Evolutionary conservation across 345 rosid genomes (phyloP), one percentile per base, ranked within the genome.

Genomic region (Salix dunnii): DNA sequence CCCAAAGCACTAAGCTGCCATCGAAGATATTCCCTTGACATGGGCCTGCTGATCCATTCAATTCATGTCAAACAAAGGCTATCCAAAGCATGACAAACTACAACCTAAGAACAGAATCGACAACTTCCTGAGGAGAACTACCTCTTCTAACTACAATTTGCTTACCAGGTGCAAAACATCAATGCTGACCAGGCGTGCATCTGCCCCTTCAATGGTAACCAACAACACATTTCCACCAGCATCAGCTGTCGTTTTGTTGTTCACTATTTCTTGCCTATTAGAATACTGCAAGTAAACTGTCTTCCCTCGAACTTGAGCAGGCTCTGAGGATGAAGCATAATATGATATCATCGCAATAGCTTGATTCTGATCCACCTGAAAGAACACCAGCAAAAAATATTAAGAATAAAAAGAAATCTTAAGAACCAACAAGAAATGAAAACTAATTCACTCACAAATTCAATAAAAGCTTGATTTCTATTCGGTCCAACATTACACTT

Each of bases 401-500:
- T 61, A 64, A 38, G 55, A 20, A 7, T 30, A 62, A 49, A 23
- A 9, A 63, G 17, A 55, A 20, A 33, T 12, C 13, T 42, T 23
- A 46, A 49, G 64, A 66, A 78, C 58, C 10, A 60, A 13, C 62
- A 48, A 23, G 30, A 35, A 60, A 73, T 3, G 17, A 72, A 71
- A 42, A 7, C 35, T 14, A 38, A 77, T 28, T 38, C 38, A 83
- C 99, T 90, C 78, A 96, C 99, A 82, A 96, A 92, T 78, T 96
- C 99, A 80, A 96, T 96, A 83, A 96, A 96, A 78, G 99, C 99
- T 82, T 96, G 99, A 70, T 96, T 96, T 20, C 90, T 87, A 84
- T 96, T 96, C 2, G 99, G 98, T 77, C 99, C 99, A 38, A 96
- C 99, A 84, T 96, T 96, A 85, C 99, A 96, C 79, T 96, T 96